Evolutionary conservation across 805 yeast genomes (phyloP).

Genomic region (Jamesozyma hellenica): DNA sequence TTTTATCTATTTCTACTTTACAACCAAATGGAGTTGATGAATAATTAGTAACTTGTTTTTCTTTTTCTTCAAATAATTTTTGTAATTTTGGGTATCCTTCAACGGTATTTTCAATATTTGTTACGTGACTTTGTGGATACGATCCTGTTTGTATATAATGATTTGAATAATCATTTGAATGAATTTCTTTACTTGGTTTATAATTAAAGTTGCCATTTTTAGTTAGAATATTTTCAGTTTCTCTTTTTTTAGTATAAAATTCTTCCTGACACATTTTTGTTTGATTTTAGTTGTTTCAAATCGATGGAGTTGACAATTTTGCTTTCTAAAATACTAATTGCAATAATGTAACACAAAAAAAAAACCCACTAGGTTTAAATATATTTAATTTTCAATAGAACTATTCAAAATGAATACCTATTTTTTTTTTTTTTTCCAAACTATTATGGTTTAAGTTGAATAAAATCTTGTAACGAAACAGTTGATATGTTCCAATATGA

Average conservation of each 20-base stretch:
- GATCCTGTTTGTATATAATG: constrained; percentile 53
- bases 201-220: constrained; percentile 14
- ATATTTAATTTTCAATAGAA: too few relatives aligned
- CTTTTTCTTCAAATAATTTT: constrained; percentile 55
- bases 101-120: constrained; percentile 56
- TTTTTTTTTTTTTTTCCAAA: too few relatives aligned
- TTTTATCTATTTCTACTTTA: constrained; percentile 40
- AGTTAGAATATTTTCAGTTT: background rate
- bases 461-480: too few relatives aligned
- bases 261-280: constrained; percentile 2
- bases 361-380: too few relatives aligned
- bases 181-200: constrained; percentile 24
- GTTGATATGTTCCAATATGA: too few relatives aligned
- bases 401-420: too few relatives aligned
- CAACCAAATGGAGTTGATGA: constrained; percentile 60
- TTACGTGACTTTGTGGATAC: constrained; percentile 53
- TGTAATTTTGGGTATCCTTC: constrained; percentile 84
- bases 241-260: background rate
- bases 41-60: constrained; percentile 41
- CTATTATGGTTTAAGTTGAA: too few relatives aligned
- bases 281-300: background rate
- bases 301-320: too few relatives aligned
- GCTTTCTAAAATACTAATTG: too few relatives aligned
- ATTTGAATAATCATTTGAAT: constrained; percentile 66
- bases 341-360: too few relatives aligned